Percentiles rank a stretch among this genome's conserved stretches.
These are phyloP conservation scores for Madurella fahalii DNA, from an alignment of 2,329 filamentous ascomycete species.

Conservation along the genomic window DNA sequence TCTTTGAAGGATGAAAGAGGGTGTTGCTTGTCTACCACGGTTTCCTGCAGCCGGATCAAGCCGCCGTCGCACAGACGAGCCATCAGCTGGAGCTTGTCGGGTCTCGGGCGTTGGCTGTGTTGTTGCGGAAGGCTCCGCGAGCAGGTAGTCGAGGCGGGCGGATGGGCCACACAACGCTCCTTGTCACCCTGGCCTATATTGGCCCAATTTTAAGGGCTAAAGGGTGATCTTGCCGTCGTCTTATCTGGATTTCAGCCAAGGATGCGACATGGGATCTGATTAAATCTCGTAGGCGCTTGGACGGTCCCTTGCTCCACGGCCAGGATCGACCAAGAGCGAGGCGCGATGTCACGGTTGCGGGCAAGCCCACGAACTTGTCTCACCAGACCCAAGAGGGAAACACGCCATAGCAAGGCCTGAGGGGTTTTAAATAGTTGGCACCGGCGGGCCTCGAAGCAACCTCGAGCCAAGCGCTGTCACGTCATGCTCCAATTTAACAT, in stretches of 20 bases:
- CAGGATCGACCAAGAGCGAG: constrained; percentile 12
- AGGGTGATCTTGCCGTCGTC: constrained; percentile 11
- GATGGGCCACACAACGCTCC: not conserved
- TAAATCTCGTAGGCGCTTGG: constrained; percentile 17
- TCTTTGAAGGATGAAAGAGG: constrained; percentile 6
- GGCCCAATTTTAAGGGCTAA: constrained; percentile 23
- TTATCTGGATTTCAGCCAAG: constrained; percentile 11
- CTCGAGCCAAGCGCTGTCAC: not conserved
- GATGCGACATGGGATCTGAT: constrained; percentile 23
- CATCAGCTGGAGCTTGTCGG: not conserved
- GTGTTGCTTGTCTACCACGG: not conserved
- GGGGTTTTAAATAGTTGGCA: not conserved
- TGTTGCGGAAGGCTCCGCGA: not conserved
- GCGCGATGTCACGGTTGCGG: constrained; percentile 23
- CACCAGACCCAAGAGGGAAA: constrained; percentile 18
- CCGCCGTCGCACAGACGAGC: not conserved
- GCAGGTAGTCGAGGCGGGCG: not conserved
- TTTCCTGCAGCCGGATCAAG: not conserved
- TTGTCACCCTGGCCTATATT: constrained; percentile 23
- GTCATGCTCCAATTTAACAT: not conserved
- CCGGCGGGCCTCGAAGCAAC: too few relatives aligned
- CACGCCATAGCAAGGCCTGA: not conserved
- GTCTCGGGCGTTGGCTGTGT: not conserved
- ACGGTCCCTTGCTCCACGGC: constrained; percentile 9
- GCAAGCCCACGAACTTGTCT: constrained; percentile 15